Evolutionary conservation across 148 eudicot species (phyloP).

Genomic region (Rhododendron williamsianum): DNA sequence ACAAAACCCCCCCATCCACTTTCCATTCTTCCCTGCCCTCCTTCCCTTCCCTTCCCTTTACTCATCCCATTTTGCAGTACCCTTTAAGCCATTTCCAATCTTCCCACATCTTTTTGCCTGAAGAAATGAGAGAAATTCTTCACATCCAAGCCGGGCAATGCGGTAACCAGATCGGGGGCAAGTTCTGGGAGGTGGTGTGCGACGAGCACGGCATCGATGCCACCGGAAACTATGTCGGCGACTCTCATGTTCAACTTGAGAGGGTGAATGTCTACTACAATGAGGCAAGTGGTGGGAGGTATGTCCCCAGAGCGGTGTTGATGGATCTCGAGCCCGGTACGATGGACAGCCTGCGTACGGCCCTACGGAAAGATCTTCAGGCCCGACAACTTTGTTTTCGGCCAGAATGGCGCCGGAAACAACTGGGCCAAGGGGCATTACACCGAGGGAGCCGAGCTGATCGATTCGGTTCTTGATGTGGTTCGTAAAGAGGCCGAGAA

Average conservation of each 20-base stretch:
- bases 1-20: slow-evolving; percentile 22
- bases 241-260: slow-evolving; percentile 37
- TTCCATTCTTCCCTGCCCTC: slow-evolving; percentile 6
- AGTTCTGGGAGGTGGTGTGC: slow-evolving; percentile 73
- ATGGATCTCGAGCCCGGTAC: slow-evolving; percentile 73
- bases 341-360: slow-evolving; percentile 57
- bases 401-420: slow-evolving; percentile 59
- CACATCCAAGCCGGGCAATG: slow-evolving; percentile 44
- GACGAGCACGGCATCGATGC: slow-evolving; percentile 59
- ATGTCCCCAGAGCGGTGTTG: slow-evolving; percentile 60
- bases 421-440: slow-evolving; percentile 78
- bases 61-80: neutral
- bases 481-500: slow-evolving; percentile 73
- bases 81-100: neutral
- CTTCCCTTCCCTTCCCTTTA: neutral
- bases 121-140: slow-evolving; percentile 64
- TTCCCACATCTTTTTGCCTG: neutral
- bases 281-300: slow-evolving; percentile 56
- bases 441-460: slow-evolving; percentile 68
- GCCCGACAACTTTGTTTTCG: slow-evolving; percentile 69
- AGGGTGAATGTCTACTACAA: slow-evolving; percentile 59
- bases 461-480: slow-evolving; percentile 72
- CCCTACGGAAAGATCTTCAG: slow-evolving; percentile 58
- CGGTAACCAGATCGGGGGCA: slow-evolving; percentile 57
- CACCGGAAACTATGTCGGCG: slow-evolving; percentile 35